These are phyloP conservation scores for Fusarium zealandicum DNA, from an alignment of 2,329 filamentous ascomycete genomes.

Conservation along the genomic window DNA sequence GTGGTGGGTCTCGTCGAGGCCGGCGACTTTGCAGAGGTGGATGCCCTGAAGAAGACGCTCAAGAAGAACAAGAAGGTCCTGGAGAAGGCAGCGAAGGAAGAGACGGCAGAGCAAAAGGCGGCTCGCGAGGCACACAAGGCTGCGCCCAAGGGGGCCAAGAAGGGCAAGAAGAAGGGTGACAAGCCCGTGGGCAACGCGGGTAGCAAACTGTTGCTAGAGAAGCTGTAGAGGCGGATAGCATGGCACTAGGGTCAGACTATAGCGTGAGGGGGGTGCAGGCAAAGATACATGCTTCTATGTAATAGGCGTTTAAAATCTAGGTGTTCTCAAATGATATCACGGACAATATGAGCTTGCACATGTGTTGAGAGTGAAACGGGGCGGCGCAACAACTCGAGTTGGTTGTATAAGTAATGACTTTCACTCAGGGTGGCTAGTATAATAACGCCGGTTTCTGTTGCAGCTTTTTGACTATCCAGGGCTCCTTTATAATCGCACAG, in stretches of 20 bases:
- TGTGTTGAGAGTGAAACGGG: neutral
- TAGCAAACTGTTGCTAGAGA: conserved; percentile 66
- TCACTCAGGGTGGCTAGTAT: too few relatives aligned
- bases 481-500: neutral
- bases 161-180: conserved; percentile 52
- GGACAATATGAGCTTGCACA: conserved; percentile 25
- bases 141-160: conserved; percentile 53
- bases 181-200: conserved; percentile 67
- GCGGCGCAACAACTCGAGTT: too few relatives aligned
- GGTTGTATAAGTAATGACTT: too few relatives aligned
- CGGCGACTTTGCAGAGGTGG: conserved; percentile 70
- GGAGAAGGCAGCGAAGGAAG: conserved; percentile 69
- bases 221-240: conserved; percentile 49
- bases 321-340: conserved; percentile 37
- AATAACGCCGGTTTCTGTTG: neutral
- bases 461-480: neutral
- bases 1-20: conserved; percentile 83
- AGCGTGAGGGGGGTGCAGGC: conserved; percentile 8
- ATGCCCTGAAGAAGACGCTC: conserved; percentile 72
- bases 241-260: neutral
- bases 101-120: conserved; percentile 61
- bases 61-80: conserved; percentile 77
- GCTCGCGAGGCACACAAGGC: conserved; percentile 58
- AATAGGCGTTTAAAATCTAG: conserved; percentile 37
- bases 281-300: conserved; percentile 23